Evolutionary conservation across 1,284 basidiomycete genomes (phyloP).

Genomic region (Rhodotorula sp.): DNA sequence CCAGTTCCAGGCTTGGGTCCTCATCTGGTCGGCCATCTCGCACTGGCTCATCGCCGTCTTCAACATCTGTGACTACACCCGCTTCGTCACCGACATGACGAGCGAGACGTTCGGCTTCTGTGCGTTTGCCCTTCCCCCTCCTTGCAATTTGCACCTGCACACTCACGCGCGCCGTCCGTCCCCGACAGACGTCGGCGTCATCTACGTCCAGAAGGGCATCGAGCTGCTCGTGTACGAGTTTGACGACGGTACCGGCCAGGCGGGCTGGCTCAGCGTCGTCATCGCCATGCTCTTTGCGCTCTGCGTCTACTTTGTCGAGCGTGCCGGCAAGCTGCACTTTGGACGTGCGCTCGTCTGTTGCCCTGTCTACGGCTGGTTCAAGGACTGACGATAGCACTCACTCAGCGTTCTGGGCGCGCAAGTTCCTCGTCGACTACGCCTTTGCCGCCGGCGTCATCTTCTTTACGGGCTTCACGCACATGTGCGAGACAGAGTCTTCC

Average conservation of each 20-base stretch:
- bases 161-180: background rate
- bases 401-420: conserved; percentile 50
- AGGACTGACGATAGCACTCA: background rate
- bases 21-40: conserved; percentile 79
- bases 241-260: conserved; percentile 32
- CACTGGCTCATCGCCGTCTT: conserved; percentile 84
- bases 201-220: conserved; percentile 54
- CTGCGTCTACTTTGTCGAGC: conserved; percentile 50
- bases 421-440: conserved; percentile 50
- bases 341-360: conserved; percentile 26
- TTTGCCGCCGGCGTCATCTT: conserved; percentile 52
- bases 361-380: too few species aligned
- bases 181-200: conserved; percentile 60
- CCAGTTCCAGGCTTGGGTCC: conserved; percentile 60
- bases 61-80: conserved; percentile 59
- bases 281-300: conserved; percentile 54
- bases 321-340: conserved; percentile 37
- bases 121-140: conserved; percentile 1
- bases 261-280: conserved; percentile 54
- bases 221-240: conserved; percentile 49
- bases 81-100: conserved; percentile 82
- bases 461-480: conserved; percentile 54
- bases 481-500: conserved; percentile 37
- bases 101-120: conserved; percentile 67
- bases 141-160: background rate